A percentile compares a stretch with the other conserved stretches of the same genome.
phyloP scores from a whole-genome alignment of 2,329 filamentous ascomycete genomes.

The Colletotrichum graminicola region DNA sequence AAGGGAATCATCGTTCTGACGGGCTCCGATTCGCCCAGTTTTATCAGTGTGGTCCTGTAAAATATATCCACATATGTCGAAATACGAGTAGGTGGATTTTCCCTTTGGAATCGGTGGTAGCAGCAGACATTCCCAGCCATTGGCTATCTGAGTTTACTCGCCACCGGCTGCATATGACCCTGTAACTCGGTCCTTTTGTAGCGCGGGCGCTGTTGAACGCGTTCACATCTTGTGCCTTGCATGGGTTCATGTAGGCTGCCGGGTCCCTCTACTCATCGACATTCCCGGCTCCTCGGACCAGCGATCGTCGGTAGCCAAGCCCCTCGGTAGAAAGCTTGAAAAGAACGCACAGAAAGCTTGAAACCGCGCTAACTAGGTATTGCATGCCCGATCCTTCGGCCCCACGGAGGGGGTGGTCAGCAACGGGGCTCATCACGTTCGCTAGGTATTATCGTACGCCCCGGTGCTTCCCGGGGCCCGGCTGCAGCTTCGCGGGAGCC shows the following conservation, averaged over 20 bases:
- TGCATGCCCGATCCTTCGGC: conserved; percentile 21
- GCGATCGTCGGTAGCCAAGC: neutral
- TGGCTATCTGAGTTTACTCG: neutral
- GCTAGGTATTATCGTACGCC: neutral
- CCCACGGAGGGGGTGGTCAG: conserved; percentile 28
- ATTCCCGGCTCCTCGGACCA: neutral
- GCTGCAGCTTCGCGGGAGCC: neutral
- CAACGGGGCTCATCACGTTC: neutral
- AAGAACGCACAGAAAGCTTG: conserved; percentile 2
- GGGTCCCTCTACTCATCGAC: too few species aligned
- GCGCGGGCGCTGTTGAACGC: neutral
- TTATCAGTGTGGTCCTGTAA: neutral
- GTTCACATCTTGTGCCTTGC: conserved; percentile 28
- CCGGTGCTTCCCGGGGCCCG: neutral
- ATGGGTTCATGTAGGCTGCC: conserved; percentile 13
- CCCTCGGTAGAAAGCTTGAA: conserved; percentile 1
- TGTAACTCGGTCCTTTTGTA: conserved; percentile 21
- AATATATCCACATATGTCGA: neutral
- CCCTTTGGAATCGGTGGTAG: neutral
- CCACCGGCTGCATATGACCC: neutral
- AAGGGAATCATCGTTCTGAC: accelerated
- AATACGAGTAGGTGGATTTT: neutral
- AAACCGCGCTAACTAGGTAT: neutral
- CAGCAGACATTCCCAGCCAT: neutral
- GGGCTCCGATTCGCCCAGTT: neutral